Evolutionary conservation across 768 basidiomycete genomes (phyloP), one percentile per base, ranked within the genome.

Genomic region (Pulveroboletus sp.): DNA sequence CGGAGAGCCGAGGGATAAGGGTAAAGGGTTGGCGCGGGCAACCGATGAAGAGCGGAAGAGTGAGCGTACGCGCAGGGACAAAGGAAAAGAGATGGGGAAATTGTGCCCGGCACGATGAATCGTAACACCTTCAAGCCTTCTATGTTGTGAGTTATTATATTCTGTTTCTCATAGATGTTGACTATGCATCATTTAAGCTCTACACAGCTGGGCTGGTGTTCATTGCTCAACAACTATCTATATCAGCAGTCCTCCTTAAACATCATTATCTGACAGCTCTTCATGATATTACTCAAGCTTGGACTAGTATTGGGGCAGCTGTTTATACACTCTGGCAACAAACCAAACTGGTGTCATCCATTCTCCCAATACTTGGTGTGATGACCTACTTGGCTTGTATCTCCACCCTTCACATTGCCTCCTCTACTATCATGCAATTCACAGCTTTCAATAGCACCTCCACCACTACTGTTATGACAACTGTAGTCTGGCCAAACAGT

Each of bases 221-320:
- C 23, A 12, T 62, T 1, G 52, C 51, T 17, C 63, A 64, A 14
- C 51, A 50, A 13, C 49, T 60, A 14, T 47, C 58, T 7, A 27
- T 50, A 29, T 29, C 27, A 29, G 27, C 27, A 7, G 12, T 29
- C 8, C 27, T 29, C 27, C 8, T 11, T 2, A 29, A 9, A 29
- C 27, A 29, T 29, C 27, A 29, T 29, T 29, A 29, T 29, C 27
- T 29, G 27, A 63, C 63, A 25, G 32, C 45, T 27, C 36, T 58
- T 1, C 60, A 64, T 45, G 62, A 64, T 34, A 27, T 52, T 7
- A 4, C 47, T 35, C 27, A 37, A 3, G 58, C 64, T 13, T 64
- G 63, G 63, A 43, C 42, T 14, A 59, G 64, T 0, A 47, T 58
- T 43, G 62, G 62, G n/a, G 43, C 55, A 43, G 60, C 63, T 6